Evolutionary conservation across 2,329 filamentous ascomycete species (phyloP).

Genomic region (Monosporascus sp.): DNA sequence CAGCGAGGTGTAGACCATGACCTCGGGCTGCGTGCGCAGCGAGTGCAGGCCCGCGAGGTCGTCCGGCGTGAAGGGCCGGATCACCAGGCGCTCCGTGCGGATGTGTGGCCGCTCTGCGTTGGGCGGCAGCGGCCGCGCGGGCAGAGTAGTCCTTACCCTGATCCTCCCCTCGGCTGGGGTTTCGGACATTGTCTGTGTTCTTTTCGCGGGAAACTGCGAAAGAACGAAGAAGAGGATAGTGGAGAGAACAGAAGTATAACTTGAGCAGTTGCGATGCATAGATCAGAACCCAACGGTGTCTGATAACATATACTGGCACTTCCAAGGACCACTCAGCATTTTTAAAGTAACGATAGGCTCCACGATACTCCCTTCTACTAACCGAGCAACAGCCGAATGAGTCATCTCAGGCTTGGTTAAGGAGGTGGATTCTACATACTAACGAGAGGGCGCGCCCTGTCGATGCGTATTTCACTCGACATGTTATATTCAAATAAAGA

Average conservation of each 20-base stretch:
- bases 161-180: slow-evolving; percentile 12
- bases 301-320: no score
- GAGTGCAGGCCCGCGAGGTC: slow-evolving; percentile 47
- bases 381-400: no score
- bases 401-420: no score
- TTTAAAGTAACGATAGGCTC: no score
- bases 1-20: slow-evolving; percentile 54
- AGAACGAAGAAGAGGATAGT: background rate
- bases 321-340: no score
- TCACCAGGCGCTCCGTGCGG: slow-evolving; percentile 47
- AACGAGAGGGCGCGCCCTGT: no score
- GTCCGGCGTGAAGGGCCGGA: slow-evolving; percentile 44
- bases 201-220: background rate
- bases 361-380: no score
- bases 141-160: slow-evolving; percentile 44
- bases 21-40: slow-evolving; percentile 53
- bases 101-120: slow-evolving; percentile 34
- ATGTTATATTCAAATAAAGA: no score
- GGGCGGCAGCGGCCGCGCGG: slow-evolving; percentile 36
- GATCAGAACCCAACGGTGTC: no score
- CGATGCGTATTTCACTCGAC: no score
- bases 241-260: background rate
- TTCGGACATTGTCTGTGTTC: background rate
- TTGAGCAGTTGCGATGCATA: background rate
- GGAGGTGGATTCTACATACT: no score